Base-by-base conservation (phyloP, 2,329 filamentous ascomycete species). In the Exserohilum rostratum region DNA sequence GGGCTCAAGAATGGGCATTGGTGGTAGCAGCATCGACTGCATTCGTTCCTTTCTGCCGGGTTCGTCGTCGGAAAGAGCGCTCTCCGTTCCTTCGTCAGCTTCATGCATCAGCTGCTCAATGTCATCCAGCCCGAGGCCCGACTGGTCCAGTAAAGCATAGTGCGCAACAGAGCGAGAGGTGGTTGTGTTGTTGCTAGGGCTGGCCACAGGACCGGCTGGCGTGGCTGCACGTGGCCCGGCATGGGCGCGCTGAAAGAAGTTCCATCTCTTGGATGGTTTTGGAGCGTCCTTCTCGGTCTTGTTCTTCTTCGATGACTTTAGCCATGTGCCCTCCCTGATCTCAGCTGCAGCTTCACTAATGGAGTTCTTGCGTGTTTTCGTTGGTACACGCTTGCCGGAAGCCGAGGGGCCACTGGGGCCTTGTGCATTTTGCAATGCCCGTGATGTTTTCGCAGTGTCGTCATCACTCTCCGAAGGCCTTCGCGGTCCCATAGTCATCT, bases 81-180 rank as follows among this genome's bases (percentile, higher is more conserved):
- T 60, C 13, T 67, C 59, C 2, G 60, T 63, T 12, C 57, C 60
- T 18, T 74, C 72, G 5, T 70, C 67, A 5, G 64, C 75, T 54
- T 81, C 79, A 51, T 78, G 74, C 65, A 80, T 77, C 15, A 82
- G 72, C 40, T 77, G 72, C 55, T 80, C 77, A 25, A 82, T 74
- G 46, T 82, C 78, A 22, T 76, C 69, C 17, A 80, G 64, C 25
- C 77, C 75, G 27, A 81, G 67, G 7, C 74, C 73, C 12, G 76
- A 75, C 30, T 79, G 77, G 53, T 85, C 83, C 55, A 85, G 72
- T 57, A 87, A 72, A 3, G 83, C 84, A 62, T 87, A 87, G 61
- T 86, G 84, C 7, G 84, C 81, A 47, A 85, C 73, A 15, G 80
- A 78, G 17, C 82, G 76, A 30, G 72, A 74, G 2, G 57, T 48